Percentiles rank a stretch among this genome's conserved stretches.
Evolutionary conservation across 345 rosid species (phyloP).

Genomic region (Pugionium dolabratum): DNA sequence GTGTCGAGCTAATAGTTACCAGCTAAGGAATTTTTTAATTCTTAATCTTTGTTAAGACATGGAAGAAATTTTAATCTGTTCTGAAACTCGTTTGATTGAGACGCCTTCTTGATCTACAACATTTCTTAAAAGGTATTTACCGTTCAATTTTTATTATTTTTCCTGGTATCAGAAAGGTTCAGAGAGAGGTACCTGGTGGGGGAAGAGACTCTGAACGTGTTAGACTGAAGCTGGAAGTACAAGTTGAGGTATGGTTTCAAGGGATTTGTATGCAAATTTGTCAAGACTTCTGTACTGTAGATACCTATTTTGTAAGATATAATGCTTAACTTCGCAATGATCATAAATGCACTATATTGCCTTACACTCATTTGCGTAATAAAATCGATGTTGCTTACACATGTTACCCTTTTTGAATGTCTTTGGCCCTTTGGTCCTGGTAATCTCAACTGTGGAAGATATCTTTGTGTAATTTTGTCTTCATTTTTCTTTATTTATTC

Average conservation of each 20-base stretch:
- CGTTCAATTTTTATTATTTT: neutral
- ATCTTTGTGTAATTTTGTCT: constrained; percentile 12
- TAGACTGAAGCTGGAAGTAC: constrained; percentile 75
- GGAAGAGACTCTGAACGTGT: constrained; percentile 89
- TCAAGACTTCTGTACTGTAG: neutral
- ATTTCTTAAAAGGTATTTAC: neutral
- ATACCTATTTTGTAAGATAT: neutral
- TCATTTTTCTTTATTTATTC: constrained; percentile 4
- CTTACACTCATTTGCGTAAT: neutral
- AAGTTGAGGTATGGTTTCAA: constrained; percentile 64
- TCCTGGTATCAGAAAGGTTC: constrained; percentile 63
- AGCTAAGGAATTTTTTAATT: neutral
- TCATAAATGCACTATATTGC: neutral
- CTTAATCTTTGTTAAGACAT: neutral
- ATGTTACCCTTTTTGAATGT: neutral
- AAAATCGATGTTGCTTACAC: constrained; percentile 9
- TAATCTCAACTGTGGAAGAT: constrained; percentile 1
- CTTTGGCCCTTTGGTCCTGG: constrained; percentile 11
- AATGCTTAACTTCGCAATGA: neutral
- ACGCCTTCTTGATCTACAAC: constrained; percentile 15
- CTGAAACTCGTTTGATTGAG: neutral
- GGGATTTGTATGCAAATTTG: neutral
- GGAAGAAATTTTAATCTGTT: neutral
- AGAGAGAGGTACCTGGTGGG: constrained; percentile 70
- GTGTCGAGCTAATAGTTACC: constrained; percentile 14